Base-by-base conservation (phyloP, 306 rosid genomes). In the Dryas octopetala region DNA sequence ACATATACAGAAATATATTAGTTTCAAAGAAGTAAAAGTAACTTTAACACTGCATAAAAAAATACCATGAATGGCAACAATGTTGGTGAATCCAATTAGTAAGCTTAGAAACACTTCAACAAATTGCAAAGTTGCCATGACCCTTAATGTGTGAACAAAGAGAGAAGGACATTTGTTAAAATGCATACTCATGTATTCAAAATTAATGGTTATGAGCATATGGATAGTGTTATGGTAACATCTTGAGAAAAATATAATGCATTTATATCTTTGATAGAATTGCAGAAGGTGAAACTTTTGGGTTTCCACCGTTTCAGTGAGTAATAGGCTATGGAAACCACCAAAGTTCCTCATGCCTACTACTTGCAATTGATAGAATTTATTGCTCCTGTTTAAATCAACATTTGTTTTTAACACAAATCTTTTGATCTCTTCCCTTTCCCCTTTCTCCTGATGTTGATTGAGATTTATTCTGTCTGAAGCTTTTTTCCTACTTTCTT, bases 401-500 rank as follows among this genome's bases (percentile, higher is more conserved):
- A 13, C 40, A 7, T 67, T 48, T 67, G 19, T 57, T 62, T 11
- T 8, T 11, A 38, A 38, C 62, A 32, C 70, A 26, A 15, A 66
- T 66, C 55, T 65, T 54, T 45, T 51, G 26, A 32, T 79, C 41
- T 12, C 66, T 55, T 23, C 64, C 17, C 28, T 40, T 40, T 0
- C 64, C 28, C 47, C 50, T 75, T 28, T 58, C 64, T 64, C 32
- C 45, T 48, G 40, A 28, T 62, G 55, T 26, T 49, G 57, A 16
- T 49, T 63, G 59, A 74, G 40, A 62, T 26, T 46, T 43, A 19
- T 74, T 51, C 32, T 8, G 13, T 74, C 47, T 78, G 53, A 68
- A 49, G 65, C 66, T 41, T 64, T 69, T 38, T 48, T 74, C 61
- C 73, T 23, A 53, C 69, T 73, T 48, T 66, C 54, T 32, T 77